These are phyloP conservation scores for Picea glauca DNA, from an alignment of 75 land plant species.

Conservation along the genomic window DNA sequence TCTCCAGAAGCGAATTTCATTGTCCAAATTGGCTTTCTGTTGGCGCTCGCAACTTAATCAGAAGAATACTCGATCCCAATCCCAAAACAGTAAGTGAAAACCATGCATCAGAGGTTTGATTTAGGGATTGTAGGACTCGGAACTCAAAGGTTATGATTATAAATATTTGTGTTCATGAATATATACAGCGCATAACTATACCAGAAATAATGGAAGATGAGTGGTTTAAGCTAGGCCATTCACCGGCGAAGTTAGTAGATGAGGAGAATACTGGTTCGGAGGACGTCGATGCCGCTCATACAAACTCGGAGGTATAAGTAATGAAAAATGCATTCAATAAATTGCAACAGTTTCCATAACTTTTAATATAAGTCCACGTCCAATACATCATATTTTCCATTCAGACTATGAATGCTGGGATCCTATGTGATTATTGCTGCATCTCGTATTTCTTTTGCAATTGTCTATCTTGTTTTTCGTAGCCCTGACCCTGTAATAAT, in stretches of 20 bases:
- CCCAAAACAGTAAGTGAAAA: slow-evolving; percentile 31
- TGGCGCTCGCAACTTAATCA: slow-evolving; percentile 63
- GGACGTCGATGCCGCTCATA: slow-evolving; percentile 21
- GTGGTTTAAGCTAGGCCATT: slow-evolving; percentile 73
- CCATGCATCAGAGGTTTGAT: not conserved
- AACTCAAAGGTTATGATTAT: too few species aligned
- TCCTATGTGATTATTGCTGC: too few species aligned
- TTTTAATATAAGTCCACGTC: too few species aligned
- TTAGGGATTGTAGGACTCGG: too few species aligned
- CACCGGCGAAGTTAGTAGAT: slow-evolving; percentile 27
- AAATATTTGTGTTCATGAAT: not conserved
- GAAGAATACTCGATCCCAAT: slow-evolving; percentile 74
- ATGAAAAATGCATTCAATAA: not conserved
- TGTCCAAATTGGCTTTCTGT: slow-evolving; percentile 76
- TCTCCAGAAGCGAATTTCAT: slow-evolving; percentile 52
- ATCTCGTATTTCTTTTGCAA: too few species aligned
- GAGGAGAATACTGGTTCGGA: slow-evolving; percentile 43
- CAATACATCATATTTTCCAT: too few species aligned
- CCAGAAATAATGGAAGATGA: slow-evolving; percentile 57
- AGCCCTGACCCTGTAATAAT: too few species aligned
- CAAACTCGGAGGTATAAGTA: slow-evolving; percentile 23
- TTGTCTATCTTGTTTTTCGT: too few species aligned
- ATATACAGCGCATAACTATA: slow-evolving; percentile 33
- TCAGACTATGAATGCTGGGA: too few species aligned
- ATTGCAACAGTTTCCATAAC: too few species aligned